Base-by-base conservation (phyloP, 2,329 filamentous ascomycete genomes). In the Ophiostoma quercus region DNA sequence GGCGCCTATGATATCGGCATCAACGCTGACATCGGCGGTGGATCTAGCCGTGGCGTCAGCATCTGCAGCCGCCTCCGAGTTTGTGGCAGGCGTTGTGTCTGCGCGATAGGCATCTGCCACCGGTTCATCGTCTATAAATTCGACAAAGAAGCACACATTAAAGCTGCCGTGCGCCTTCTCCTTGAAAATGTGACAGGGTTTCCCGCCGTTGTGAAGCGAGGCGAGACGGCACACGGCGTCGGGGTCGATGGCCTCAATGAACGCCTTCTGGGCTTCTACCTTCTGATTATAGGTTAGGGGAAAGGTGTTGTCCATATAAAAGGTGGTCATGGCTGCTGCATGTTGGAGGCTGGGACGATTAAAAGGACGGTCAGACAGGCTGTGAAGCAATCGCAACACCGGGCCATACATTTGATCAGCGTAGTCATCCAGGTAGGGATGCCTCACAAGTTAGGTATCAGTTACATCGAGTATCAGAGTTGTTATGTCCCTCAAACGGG, bases 271-370 rank as follows among this genome's bases (percentile, higher is more conserved):
- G 1, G 4, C 4, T 22, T 25, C 12, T 9, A 57, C 19, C 54
- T 60, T 60, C 29, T 60, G 54, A 12, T 29, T 9, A 9, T 60
- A 14, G 22, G 54, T 60, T 8, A 14, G 54, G 7, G 54, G 54
- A 29, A 60, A 60, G n/a, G 54, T 60, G 22, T 60, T 60, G 22
- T 60, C 51, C 54, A 60, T 60, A 25, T 2, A 22, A 25, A 60
- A 14, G n/a, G 0, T 8, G 8, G 29, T 7, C 54, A 60, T 60
- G 54, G 22, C 12, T 57, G 51, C 19, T 22, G 54, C 22, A 29
- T 14, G 54, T 5, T 60, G 54, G 51, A 71, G 73, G 43, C 43
- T 47, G 43, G 43, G 8, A 47, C 43, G 43, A 14, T 47, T 47
- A 29, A 29, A 29, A 14, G 4, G 43, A 47, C 34, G 34, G 34